Base-by-base conservation (phyloP, 495 filamentous ascomycete species). In the Amorphotheca resinae region DNA sequence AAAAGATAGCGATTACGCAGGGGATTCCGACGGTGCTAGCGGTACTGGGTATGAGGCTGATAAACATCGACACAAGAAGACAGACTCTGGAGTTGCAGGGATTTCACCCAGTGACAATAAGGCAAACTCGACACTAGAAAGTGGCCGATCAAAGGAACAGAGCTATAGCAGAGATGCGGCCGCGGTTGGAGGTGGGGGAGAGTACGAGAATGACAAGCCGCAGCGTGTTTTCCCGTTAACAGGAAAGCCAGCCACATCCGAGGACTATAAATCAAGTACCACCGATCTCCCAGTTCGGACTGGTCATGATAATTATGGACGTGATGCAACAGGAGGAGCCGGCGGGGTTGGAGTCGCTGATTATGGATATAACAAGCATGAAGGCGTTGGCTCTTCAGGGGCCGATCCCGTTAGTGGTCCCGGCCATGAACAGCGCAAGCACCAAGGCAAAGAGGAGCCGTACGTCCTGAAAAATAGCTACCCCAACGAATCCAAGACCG, bases 81-180 rank as follows among this genome's bases (percentile, higher is more conserved):
- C 17, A 38, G 50, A 14, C 38, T 53, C 12, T 33, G 48, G 11
- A 33, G 30, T 6, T 49, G 48, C 45, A 25, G 20, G 22, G 7
- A 26, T 1, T 14, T 5, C 14, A 49, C 41, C 48, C 33, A 45
- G 41, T 9, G 46, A 49, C 38, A 53, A 49, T 30, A 49, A 39
- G 30, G 49, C 48, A 31, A 53, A 49, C 14, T 49, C 49, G 18
- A 42, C 46, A 15, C 35, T 42, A 17, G 46, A 53, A 17, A 53
- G 39, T n/a, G n/a, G n/a, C n/a, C n/a, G n/a, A n/a, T n/a, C n/a
- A n/a, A n/a, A n/a, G n/a, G n/a, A n/a, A n/a, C n/a, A n/a, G n/a
- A n/a, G n/a, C n/a, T n/a, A n/a, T n/a, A n/a, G n/a, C n/a, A n/a
- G n/a, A n/a, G n/a, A n/a, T n/a, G n/a, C n/a, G n/a, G n/a, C n/a